Evolutionary conservation across 306 rosid genomes (phyloP).

Genomic region (Vigna nakashimae): DNA sequence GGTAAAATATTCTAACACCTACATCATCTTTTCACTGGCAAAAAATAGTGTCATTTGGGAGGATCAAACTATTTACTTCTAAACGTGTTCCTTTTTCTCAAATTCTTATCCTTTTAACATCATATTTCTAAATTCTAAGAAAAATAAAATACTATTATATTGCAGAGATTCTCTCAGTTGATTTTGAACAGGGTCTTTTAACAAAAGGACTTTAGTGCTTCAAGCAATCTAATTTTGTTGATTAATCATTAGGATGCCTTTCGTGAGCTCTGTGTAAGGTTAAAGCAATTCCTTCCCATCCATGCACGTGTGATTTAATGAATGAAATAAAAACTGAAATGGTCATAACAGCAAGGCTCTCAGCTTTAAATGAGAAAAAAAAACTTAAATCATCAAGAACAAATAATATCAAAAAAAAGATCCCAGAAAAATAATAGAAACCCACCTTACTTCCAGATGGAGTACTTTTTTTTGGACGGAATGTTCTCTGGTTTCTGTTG

Average conservation of each 20-base stretch:
- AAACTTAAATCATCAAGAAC: neutral
- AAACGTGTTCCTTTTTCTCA: neutral
- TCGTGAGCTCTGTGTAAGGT: slow-evolving; percentile 5
- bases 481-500: slow-evolving; percentile 95
- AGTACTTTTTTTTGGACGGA: slow-evolving; percentile 96
- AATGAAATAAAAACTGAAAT: neutral
- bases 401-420: slow-evolving; percentile 26
- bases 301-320: neutral
- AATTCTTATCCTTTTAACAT: neutral
- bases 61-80: slow-evolving; percentile 17
- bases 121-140: slow-evolving; percentile 23
- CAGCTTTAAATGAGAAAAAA: slow-evolving; percentile 13
- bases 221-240: neutral
- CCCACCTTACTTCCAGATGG: slow-evolving; percentile 99
- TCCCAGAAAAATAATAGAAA: slow-evolving; percentile 34
- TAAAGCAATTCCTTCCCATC: neutral
- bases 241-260: neutral
- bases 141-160: slow-evolving; percentile 5
- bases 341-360: slow-evolving; percentile 32
- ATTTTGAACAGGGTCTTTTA: slow-evolving; percentile 9
- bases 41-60: neutral
- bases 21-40: no score
- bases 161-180: neutral
- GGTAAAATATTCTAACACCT: no score
- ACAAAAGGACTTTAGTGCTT: neutral